These are phyloP conservation scores for Talaromyces sp. DNA, from an alignment of 2,329 filamentous ascomycete species.

Conservation along the genomic window DNA sequence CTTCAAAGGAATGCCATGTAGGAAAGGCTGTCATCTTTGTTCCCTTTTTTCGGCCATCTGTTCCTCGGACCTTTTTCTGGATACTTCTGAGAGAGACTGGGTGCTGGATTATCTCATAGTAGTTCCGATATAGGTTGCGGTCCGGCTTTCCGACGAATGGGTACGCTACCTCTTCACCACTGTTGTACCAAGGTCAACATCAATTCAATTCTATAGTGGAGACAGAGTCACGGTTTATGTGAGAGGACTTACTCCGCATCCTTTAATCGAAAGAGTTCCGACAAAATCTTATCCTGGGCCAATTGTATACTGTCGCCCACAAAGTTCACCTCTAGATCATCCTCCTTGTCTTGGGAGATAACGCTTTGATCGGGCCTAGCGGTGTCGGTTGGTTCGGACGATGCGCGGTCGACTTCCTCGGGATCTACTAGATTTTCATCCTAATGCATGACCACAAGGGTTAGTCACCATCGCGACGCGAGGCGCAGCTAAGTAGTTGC, in stretches of 20 bases:
- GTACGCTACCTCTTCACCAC: constrained; percentile 69
- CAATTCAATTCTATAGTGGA: not conserved
- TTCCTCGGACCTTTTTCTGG: constrained; percentile 74
- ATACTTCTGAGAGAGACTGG: constrained; percentile 78
- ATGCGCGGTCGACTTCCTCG: constrained; percentile 25
- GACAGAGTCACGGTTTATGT: constrained; percentile 40
- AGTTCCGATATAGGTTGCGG: constrained; percentile 72
- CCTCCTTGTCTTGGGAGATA: constrained; percentile 48
- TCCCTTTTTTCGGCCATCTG: constrained; percentile 67
- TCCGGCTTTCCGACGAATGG: constrained; percentile 79
- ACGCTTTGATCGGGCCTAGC: constrained; percentile 15
- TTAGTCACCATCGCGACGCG: constrained; percentile 8
- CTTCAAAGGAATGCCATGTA: constrained; percentile 79
- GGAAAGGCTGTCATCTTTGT: constrained; percentile 70
- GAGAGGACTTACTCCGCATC: constrained; percentile 21
- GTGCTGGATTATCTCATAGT: constrained; percentile 80
- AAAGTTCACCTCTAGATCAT: constrained; percentile 63
- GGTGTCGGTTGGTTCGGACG: constrained; percentile 31
- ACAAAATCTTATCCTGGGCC: constrained; percentile 82
- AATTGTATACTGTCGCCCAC: constrained; percentile 77
- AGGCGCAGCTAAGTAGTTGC: constrained; percentile 1
- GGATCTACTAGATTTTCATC: constrained; percentile 20
- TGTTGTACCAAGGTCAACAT: constrained; percentile 19
- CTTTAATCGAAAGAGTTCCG: constrained; percentile 57
- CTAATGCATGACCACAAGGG: constrained; percentile 14